These are phyloP conservation scores for Populus trichocarpa DNA, from an alignment of 441 rosid species.

Conservation along the genomic window DNA sequence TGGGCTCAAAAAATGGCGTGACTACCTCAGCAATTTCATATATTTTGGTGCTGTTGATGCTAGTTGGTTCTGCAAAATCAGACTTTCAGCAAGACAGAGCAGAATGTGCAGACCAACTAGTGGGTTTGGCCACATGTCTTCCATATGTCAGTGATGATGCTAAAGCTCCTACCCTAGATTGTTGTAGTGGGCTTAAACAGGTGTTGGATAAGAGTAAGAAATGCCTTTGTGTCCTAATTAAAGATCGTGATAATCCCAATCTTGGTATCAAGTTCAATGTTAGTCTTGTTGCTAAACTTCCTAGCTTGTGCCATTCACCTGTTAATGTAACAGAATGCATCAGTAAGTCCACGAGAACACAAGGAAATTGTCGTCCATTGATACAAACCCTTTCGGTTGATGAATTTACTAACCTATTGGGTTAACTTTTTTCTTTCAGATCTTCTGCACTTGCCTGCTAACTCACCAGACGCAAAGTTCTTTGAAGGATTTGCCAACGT, in stretches of 20 bases:
- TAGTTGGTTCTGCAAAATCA: conserved; percentile 31
- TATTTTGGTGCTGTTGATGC: conserved; percentile 20
- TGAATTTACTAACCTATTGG: no score
- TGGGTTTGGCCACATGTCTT: conserved; percentile 55
- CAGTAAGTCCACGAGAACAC: conserved; percentile 32
- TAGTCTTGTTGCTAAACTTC: conserved; percentile 63
- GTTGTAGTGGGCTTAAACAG: conserved; percentile 65
- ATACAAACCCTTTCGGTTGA: no score
- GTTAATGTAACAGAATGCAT: conserved; percentile 55
- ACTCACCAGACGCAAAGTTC: conserved; percentile 59
- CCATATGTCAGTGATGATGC: conserved; percentile 63
- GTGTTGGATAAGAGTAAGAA: conserved; percentile 61
- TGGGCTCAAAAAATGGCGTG: conserved; percentile 20
- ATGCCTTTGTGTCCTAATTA: conserved; percentile 65
- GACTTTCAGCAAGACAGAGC: conserved; percentile 54
- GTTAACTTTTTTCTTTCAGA: conserved; percentile 26
- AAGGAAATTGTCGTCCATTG: no score
- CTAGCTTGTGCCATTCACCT: conserved; percentile 45
- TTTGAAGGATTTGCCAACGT: conserved; percentile 49
- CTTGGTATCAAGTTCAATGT: conserved; percentile 64
- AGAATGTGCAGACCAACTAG: conserved; percentile 55
- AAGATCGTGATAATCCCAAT: conserved; percentile 64
- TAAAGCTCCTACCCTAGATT: conserved; percentile 61
- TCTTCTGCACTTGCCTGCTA: conserved; percentile 56
- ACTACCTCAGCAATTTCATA: neutral